These are phyloP conservation scores for Epichloe brachyelytri DNA, from an alignment of 2,329 filamentous ascomycete genomes.

Conservation along the genomic window DNA sequence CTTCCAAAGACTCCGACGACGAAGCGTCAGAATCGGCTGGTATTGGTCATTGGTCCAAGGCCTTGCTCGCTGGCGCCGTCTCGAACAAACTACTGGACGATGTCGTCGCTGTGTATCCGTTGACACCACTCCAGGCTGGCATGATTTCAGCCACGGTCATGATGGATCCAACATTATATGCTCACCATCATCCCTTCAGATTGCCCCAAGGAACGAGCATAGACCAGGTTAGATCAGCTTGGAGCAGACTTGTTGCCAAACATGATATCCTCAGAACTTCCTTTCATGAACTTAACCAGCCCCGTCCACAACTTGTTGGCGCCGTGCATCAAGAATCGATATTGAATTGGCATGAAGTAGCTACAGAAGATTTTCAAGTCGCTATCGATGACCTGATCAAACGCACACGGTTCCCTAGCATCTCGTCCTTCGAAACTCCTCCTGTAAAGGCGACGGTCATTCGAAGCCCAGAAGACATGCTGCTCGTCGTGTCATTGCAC, in stretches of 20 bases:
- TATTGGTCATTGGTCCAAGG: not conserved
- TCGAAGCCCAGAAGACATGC: not conserved
- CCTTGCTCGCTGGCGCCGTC: not conserved
- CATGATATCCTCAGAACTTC: constrained; percentile 15
- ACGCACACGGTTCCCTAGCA: not conserved
- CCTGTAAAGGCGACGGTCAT: not conserved
- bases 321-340: not conserved
- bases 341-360: not conserved
- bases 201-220: constrained; percentile 5
- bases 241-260: constrained; percentile 6
- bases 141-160: constrained; percentile 10
- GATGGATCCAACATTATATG: constrained; percentile 10
- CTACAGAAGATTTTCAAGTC: not conserved
- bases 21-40: not conserved
- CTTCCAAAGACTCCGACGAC: no score
- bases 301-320: constrained; percentile 1
- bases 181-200: constrained; percentile 7
- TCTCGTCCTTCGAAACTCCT: not conserved
- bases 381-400: not conserved
- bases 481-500: not conserved
- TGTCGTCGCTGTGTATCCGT: constrained; percentile 15
- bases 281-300: constrained; percentile 11
- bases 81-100: constrained; percentile 3
- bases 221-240: constrained; percentile 7
- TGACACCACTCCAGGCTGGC: constrained; percentile 12